Evolutionary conservation across 2,329 filamentous ascomycete species (phyloP), one percentile per base, ranked within the genome.

Genomic region (Lanzia echinophila): DNA sequence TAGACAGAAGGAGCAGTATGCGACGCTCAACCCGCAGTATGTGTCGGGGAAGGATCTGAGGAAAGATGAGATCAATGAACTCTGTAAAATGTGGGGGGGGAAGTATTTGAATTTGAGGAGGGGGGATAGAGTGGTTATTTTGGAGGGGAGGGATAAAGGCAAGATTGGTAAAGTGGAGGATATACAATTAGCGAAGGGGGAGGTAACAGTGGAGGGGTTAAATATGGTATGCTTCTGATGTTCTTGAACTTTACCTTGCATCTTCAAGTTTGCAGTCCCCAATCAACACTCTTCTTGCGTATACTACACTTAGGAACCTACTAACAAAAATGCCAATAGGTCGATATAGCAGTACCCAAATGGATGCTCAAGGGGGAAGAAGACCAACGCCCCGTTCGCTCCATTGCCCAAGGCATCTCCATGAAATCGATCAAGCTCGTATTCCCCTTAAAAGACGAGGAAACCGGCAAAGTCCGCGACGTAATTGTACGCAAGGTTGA

Each of bases 121-220:
- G 3, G 83, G 84, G 6, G 94, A 97, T 71, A 81, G 94, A 56
- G 90, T 96, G 32, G 88, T 92, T 50, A 73, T 97, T 55, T 72
- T 90, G 51, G 82, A 86, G 57, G 91, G 92, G 8, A 79, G 78
- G 34, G 87, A 94, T 65, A 87, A 84, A 73, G 90, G 90, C 64
- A 88, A 86, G 73, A 94, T 99, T 70, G 88, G 88, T 48, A 73
- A 74, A n/a, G 81, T 97, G 43, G 70, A 68, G 56, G 69, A 73
- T 1, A 73, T 95, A 44, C 72, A 82, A 60, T 58, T 66, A 4
- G 70, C 77, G 11, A 73, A 71, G 44, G 84, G 82, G 57, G 77
- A 78, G 58, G 73, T 89, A 44, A 75, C 71, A n/a, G 71, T 91
- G 42, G 75, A 82, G 58, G 80, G 77, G 22, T 62, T 84, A 56